Evolutionary conservation across 2,329 filamentous ascomycete genomes (phyloP), one percentile per base, ranked within the genome.

Genomic region (Clonostachys rhizophaga): DNA sequence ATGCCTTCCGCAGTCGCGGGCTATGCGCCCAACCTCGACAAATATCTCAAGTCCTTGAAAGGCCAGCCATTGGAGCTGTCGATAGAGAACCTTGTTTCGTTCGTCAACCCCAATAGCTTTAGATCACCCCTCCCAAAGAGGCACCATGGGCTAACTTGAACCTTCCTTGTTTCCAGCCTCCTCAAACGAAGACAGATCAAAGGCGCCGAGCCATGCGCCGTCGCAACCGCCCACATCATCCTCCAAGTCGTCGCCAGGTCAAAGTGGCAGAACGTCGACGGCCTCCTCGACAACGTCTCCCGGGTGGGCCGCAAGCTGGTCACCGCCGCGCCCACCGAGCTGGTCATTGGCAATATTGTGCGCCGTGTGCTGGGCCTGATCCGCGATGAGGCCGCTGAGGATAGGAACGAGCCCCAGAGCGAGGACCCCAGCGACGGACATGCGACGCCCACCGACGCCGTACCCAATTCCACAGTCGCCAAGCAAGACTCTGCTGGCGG

Each of bases 261-360:
- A 56, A 88, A 86, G 64, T 91, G 86, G 71, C 78, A 79, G 51
- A 87, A 92, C 64, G 85, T 91, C 42, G 80, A 83, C 44, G 83
- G 86, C 58, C 82, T 99, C 44, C 82, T 97, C 49, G 81, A 86
- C 56, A 84, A 89, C 54, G 84, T 99, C 51, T 84, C 88, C 54
- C 79, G 84, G 50, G 84, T 92, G 20, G 94, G 94, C 47, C 79
- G 83, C 56, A 81, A 84, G 47, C 76, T 99, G 40, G 84, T 87
- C 35, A 81, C 86, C 47, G 91, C 94, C 8, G 90, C 95, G 58
- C 92, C 92, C 14, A 82, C 87, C 50, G 94, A 97, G 70, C 85
- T 96, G 56, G 89, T 91, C 6, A 90, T 96, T 41, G 92, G 91
- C 45, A 99, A 99, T 61, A 91, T 99, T 55, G 89, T 96, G 42